These are phyloP conservation scores for Fragilariopsis cylindrus DNA, from an alignment of 108 stramenopile genomes.

Conservation along the genomic window DNA sequence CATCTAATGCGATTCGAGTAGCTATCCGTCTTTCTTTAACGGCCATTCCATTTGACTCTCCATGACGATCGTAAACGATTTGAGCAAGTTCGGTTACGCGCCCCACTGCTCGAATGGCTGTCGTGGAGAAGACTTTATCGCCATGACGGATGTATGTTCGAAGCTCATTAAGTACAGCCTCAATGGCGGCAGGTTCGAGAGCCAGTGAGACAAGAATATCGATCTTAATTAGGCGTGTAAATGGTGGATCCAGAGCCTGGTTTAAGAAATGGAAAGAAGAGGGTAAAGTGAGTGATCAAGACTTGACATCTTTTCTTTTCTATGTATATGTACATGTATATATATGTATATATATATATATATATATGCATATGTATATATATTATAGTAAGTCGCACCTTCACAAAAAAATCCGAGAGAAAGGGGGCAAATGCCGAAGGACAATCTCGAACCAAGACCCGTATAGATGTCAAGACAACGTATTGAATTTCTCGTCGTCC, in stretches of 20 bases:
- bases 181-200: slow-evolving; percentile 77
- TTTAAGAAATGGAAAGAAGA: slow-evolving; percentile 3
- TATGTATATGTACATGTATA: no score
- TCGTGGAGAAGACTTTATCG: slow-evolving; percentile 85
- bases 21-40: slow-evolving; percentile 50
- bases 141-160: slow-evolving; percentile 91
- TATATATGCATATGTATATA: not conserved
- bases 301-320: not conserved
- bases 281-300: not conserved
- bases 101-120: slow-evolving; percentile 90
- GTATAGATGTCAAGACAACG: slow-evolving; percentile 92
- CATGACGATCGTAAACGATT: slow-evolving; percentile 76
- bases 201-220: slow-evolving; percentile 91
- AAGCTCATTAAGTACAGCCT: slow-evolving; percentile 90
- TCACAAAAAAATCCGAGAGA: slow-evolving; percentile 95
- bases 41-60: slow-evolving; percentile 36
- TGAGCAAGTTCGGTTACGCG: slow-evolving; percentile 81
- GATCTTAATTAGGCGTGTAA: slow-evolving; percentile 93
- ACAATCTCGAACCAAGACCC: slow-evolving; percentile 84
- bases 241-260: slow-evolving; percentile 88
- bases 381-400: slow-evolving; percentile 28
- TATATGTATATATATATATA: no score
- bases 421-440: slow-evolving; percentile 96
- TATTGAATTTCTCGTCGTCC: slow-evolving; percentile 96
- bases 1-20: slow-evolving; percentile 80